Conservation (phyloP, 1,284 basidiomycete genomes). For the Rhodotorula mucilaginosa region DNA sequence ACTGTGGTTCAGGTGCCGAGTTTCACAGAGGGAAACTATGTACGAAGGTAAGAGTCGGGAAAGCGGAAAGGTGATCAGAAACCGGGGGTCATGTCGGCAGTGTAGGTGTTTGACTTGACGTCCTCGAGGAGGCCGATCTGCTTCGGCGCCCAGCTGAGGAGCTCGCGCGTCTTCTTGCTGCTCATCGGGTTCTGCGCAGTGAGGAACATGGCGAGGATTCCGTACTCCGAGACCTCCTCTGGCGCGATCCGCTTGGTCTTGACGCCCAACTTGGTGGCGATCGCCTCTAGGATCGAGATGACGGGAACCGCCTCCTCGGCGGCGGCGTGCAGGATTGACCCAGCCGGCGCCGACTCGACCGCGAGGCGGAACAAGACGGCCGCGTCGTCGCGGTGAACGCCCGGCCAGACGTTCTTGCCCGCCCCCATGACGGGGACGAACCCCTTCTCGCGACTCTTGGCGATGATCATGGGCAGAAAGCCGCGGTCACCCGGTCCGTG, state of each 20-base stretch:
- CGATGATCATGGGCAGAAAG: conserved; percentile 36
- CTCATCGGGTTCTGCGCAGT: conserved; percentile 10
- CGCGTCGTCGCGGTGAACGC: conserved; percentile 42
- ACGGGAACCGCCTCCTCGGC: conserved; percentile 28
- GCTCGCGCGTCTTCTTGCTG: conserved; percentile 13
- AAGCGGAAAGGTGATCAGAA: too few relatives aligned
- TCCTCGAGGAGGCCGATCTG: conserved; percentile 1
- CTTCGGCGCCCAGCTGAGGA: conserved; percentile 3
- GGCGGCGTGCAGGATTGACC: conserved; percentile 38
- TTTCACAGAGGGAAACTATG: too few relatives aligned
- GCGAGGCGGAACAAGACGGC: conserved; percentile 43
- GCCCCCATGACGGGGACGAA: conserved; percentile 37
- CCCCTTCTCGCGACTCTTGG: conserved; percentile 27
- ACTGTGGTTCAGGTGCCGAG: too few relatives aligned
- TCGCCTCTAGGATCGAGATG: conserved; percentile 36
- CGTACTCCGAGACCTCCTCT: conserved; percentile 37
- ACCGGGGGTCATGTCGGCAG: not conserved
- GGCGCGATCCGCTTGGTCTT: conserved; percentile 15
- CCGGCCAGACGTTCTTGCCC: conserved; percentile 32
- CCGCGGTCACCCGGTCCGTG: conserved; percentile 38
- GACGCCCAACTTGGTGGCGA: conserved; percentile 35
- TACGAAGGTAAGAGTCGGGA: too few relatives aligned
- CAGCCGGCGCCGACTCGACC: conserved; percentile 29
- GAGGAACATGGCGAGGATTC: conserved; percentile 36
- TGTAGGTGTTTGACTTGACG: not conserved